Evolutionary conservation across 768 basidiomycete species (phyloP), one percentile per base, ranked within the genome.

Genomic region (Tricholoma sp.): DNA sequence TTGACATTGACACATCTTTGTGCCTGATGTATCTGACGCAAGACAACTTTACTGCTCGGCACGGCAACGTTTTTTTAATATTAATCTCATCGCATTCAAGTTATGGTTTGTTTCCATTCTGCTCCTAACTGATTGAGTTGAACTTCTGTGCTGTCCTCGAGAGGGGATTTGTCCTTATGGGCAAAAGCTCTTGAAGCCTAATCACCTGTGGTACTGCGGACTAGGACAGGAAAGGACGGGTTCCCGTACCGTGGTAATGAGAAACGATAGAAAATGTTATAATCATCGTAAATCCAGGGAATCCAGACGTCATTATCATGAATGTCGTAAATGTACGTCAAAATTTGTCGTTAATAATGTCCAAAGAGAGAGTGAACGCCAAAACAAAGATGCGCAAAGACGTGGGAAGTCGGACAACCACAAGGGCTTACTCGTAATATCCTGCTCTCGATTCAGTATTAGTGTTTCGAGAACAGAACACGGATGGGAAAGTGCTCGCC

Each of bases 11-110:
- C 12, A 24, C 14, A 47, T 52, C 45, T 57, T n/a, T 32, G 66
- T 66, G 61, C 67, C 67, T 66, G 61, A 5, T 57, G 49, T 61
- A 55, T 56, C 57, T 19, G 45, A 61, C 63, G 58, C 62, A n/a
- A 9, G 8, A 66, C 63, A 63, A 66, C 39, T 66, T 63, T 64
- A 64, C 66, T 54, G 59, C 61, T 62, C 56, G 60, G 55, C 57
- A 37, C 54, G 69, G 71, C 76, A 78, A 75, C 79, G 77, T 77
- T 76, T 67, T 71, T 77, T 79, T 79, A 72, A 80, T 52, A 24
- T 50, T 41, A n/a, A 43, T 52, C 56, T 24, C 45, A 46, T 46
- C 22, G 45, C 47, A 50, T 59, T 27, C 24, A 27, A 27, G 3
- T 27, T 50, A 52, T 50, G 49, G 16, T 50, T 56, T 50, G 22